These are phyloP conservation scores for Bretziella fagacearum DNA, from an alignment of 2,329 filamentous ascomycete genomes.

Conservation along the genomic window DNA sequence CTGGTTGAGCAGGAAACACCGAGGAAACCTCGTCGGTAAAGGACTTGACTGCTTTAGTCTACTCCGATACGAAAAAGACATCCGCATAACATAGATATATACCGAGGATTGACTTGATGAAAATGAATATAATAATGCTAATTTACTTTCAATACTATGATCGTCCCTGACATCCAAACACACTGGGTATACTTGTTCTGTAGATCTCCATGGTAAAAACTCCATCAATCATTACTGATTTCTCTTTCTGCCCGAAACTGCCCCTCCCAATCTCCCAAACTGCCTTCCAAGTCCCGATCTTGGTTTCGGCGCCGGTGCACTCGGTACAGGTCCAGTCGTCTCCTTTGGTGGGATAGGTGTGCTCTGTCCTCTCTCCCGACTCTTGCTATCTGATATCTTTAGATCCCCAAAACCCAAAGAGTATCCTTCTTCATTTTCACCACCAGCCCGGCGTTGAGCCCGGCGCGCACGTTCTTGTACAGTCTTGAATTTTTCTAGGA, in stretches of 20 bases:
- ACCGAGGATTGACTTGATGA: not conserved
- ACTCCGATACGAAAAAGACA: not conserved
- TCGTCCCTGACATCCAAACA: no score
- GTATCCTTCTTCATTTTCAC: conserved; percentile 32
- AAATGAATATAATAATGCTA: not conserved
- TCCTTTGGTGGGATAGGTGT: conserved; percentile 21
- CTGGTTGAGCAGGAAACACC: conserved; percentile 40
- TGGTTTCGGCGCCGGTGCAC: conserved; percentile 33
- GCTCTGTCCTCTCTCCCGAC: conserved; percentile 22
- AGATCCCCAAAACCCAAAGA: conserved; percentile 29
- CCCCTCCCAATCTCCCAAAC: conserved; percentile 54
- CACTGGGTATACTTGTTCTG: not conserved
- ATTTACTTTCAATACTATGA: no score
- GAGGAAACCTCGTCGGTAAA: conserved; percentile 4
- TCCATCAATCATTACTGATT: conserved; percentile 17
- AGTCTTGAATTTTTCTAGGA: conserved; percentile 83
- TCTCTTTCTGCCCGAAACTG: conserved; percentile 48
- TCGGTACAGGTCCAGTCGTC: conserved; percentile 27
- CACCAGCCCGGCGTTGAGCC: conserved; percentile 41
- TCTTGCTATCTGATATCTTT: conserved; percentile 26
- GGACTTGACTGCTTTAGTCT: no score
- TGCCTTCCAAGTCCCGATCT: conserved; percentile 48
- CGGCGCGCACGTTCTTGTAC: conserved; percentile 77
- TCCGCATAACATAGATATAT: no score
- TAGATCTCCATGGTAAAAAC: no score